Evolutionary conservation across 2,329 filamentous ascomycete species (phyloP), one percentile per base, ranked within the genome.

Genomic region (Metarhizium sp.): DNA sequence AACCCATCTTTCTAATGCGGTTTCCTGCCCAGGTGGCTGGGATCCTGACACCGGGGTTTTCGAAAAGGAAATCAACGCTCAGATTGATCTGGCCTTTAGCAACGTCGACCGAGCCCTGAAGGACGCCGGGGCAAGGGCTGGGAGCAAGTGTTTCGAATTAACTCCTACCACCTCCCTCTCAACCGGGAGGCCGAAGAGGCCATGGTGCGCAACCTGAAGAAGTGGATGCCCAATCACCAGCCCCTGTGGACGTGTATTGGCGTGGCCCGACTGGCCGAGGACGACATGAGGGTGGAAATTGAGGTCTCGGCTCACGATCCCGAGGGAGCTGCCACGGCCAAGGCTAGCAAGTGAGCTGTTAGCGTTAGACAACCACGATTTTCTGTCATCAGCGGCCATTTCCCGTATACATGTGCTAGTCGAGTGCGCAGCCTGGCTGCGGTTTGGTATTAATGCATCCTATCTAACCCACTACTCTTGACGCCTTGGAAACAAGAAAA

Each of bases 281-380:
- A 74, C 32, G 73, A 71, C 36, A 85, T 85, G 81, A 64, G 69
- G 25, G 73, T 85, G 3, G 81, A 85, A 67, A 78, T 85, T 64
- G 81, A 85, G 64, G 79, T 81, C 10, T 68, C 70, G 8, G 78
- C 78, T 1, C 67, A 77, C 65, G 73, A 72, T 14, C 51, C 38
- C 32, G 45, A 30, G 4, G 25, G 25, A 4, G 45, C 45, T 14
- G 25, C 45, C 30, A 13, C 45, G 25, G 45, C 20, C 8, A 14
- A 13, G 45, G 13, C 25, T 11, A 16, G 20, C 13, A 48, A 48
- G 25, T 30, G 4, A 48, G 25, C 25, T 30, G 18, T 16, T 20
- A 45, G 42, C 16, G 1, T 11, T 7, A 20, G n/a, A 7, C 6
- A 6, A 16, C 6, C 6, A 18, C 6, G 18, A 34, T 8, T 8